Conservation (phyloP, 2,329 filamentous ascomycete species). For the Arthrobotrys sinensis region DNA sequence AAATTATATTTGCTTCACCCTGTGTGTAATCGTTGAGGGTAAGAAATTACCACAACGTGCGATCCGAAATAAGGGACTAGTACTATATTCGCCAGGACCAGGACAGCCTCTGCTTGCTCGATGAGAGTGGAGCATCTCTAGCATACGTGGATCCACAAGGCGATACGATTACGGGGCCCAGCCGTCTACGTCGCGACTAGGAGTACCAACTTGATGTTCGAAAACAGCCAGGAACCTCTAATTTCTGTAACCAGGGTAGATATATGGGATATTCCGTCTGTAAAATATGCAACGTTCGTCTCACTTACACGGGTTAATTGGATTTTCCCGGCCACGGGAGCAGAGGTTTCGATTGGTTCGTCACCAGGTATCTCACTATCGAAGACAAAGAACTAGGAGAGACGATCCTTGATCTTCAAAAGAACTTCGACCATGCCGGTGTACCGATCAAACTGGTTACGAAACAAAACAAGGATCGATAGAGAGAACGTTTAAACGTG, state of each 20-base stretch:
- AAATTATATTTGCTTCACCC: neutral
- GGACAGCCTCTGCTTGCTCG: neutral
- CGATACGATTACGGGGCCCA: slow-evolving; percentile 19
- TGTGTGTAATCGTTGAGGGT: neutral
- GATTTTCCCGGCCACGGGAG: neutral
- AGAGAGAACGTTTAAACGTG: neutral
- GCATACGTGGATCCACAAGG: slow-evolving; percentile 32
- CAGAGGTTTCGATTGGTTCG: neutral
- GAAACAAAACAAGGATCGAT: neutral
- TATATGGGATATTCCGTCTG: slow-evolving; percentile 7
- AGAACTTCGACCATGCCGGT: neutral
- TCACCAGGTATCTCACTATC: neutral
- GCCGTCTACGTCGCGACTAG: neutral
- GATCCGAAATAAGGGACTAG: neutral
- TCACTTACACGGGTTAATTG: slow-evolving; percentile 16
- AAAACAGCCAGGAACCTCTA: neutral
- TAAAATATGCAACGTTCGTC: slow-evolving; percentile 11
- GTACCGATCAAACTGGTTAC: neutral
- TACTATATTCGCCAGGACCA: neutral
- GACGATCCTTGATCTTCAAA: neutral
- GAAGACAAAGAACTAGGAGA: neutral
- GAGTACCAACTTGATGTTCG: neutral
- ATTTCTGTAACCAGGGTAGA: neutral
- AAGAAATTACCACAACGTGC: neutral
- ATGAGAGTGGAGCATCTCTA: slow-evolving; percentile 10